These are phyloP conservation scores for Claviceps arundinis DNA, from an alignment of 2,329 filamentous ascomycete species.

Conservation along the genomic window DNA sequence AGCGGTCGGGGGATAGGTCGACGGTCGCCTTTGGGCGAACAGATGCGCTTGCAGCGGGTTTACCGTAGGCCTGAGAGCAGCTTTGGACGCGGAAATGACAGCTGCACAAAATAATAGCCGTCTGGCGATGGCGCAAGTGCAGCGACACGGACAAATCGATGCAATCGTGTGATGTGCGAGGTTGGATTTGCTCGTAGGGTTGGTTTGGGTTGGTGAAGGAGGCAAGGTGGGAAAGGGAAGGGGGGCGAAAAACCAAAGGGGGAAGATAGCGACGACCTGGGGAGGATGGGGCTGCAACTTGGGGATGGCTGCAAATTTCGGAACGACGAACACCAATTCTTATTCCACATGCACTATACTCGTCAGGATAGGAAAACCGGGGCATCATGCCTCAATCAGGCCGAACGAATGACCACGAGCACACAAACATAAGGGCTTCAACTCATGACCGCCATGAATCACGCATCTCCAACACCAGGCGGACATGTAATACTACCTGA, in stretches of 20 bases:
- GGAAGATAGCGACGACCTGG: slow-evolving; percentile 8
- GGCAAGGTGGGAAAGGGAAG: slow-evolving; percentile 14
- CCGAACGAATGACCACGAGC: slow-evolving; percentile 5
- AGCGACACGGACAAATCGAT: slow-evolving; percentile 27
- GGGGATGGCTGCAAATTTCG: slow-evolving; percentile 15
- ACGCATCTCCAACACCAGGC: slow-evolving; percentile 3
- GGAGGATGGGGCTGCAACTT: slow-evolving; percentile 10
- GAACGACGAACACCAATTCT: slow-evolving; percentile 8
- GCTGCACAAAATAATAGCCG: slow-evolving; percentile 21
- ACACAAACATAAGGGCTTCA: slow-evolving; percentile 4
- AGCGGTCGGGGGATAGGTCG: slow-evolving; percentile 9
- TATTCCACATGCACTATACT: slow-evolving; percentile 8
- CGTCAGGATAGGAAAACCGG: slow-evolving; percentile 9
- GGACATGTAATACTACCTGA: not conserved
- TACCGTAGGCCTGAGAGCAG: slow-evolving; percentile 10
- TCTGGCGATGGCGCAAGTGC: slow-evolving; percentile 23
- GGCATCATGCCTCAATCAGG: slow-evolving; percentile 9
- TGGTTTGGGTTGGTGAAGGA: slow-evolving; percentile 21
- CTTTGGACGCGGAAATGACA: slow-evolving; percentile 16
- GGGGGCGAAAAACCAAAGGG: slow-evolving; percentile 10
- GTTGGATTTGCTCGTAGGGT: slow-evolving; percentile 18
- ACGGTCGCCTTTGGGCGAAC: slow-evolving; percentile 9
- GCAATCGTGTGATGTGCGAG: slow-evolving; percentile 16
- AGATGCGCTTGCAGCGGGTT: slow-evolving; percentile 11
- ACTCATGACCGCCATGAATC: slow-evolving; percentile 4